Conservation (phyloP, 2,329 filamentous ascomycete species). For the Ascosphaera pollenicola region DNA sequence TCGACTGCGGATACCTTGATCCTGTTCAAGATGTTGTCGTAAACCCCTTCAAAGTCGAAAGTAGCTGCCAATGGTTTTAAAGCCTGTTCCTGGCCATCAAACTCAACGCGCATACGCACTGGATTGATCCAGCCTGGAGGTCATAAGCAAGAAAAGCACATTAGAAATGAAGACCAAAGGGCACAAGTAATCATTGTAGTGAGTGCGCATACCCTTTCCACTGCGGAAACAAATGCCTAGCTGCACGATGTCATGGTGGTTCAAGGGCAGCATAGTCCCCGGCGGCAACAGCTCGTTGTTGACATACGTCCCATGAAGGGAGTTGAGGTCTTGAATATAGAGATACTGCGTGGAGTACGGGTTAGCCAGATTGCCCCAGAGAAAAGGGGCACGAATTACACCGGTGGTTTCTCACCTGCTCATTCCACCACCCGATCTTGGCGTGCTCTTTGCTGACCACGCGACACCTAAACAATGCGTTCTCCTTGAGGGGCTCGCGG, state of each 20-base stretch:
- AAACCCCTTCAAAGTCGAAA: neutral
- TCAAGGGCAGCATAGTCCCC: neutral
- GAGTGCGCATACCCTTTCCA: neutral
- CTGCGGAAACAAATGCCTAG: neutral
- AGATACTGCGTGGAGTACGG: neutral
- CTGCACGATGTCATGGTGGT: neutral
- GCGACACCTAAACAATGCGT: neutral
- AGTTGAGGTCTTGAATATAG: neutral
- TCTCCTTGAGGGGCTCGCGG: neutral
- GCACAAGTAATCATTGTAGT: too few species aligned
- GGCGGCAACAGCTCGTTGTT: neutral
- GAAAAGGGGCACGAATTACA: neutral
- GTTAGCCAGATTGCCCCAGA: neutral
- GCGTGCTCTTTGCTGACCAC: neutral
- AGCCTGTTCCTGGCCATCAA: neutral
- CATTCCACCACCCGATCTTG: neutral
- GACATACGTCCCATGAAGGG: neutral
- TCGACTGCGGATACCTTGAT: too few species aligned
- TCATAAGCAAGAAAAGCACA: neutral
- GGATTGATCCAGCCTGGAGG: neutral
- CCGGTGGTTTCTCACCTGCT: neutral
- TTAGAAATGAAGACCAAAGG: too few species aligned
- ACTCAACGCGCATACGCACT: neutral
- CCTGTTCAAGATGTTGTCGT: neutral
- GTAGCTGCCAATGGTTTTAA: neutral